These are phyloP conservation scores for Kandelia obovata DNA, from an alignment of 345 rosid genomes.

Conservation along the genomic window DNA sequence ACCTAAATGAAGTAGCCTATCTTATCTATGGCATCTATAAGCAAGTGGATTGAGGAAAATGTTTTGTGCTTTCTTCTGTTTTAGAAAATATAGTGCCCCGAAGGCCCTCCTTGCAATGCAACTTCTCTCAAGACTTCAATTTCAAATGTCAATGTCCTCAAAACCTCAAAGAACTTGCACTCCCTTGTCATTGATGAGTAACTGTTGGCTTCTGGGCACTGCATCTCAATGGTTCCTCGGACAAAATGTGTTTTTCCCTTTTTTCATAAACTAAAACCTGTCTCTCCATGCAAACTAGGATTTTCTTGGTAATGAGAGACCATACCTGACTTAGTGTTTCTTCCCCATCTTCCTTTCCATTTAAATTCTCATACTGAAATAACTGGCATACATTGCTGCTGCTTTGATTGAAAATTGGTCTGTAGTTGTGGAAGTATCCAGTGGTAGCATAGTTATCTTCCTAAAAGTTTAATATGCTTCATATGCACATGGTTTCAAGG, in stretches of 20 bases:
- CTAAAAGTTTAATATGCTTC: conserved; percentile 3
- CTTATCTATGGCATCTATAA: conserved; percentile 2
- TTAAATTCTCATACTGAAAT: not conserved
- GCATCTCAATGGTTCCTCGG: conserved; percentile 5
- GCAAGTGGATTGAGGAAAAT: not conserved
- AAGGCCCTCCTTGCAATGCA: no score
- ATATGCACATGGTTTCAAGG: conserved; percentile 43
- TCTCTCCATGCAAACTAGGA: not conserved
- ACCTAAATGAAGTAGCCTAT: conserved; percentile 9
- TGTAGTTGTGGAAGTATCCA: not conserved
- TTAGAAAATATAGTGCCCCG: not conserved
- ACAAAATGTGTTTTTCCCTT: conserved; percentile 2
- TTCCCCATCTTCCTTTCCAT: not conserved
- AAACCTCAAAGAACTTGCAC: not conserved
- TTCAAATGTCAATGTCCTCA: not conserved
- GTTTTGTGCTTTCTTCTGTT: not conserved
- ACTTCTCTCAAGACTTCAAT: not conserved
- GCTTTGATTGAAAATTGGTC: conserved; percentile 1
- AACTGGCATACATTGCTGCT: not conserved
- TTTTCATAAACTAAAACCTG: not conserved
- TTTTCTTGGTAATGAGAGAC: not conserved
- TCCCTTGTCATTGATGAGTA: not conserved
- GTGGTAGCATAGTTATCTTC: not conserved
- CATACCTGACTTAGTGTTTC: not conserved
- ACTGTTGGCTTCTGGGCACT: not conserved